Percentiles rank a stretch among this genome's conserved stretches.
Evolutionary conservation across 495 filamentous ascomycete genomes (phyloP).

Genomic region (Trichoderma gamsii): DNA sequence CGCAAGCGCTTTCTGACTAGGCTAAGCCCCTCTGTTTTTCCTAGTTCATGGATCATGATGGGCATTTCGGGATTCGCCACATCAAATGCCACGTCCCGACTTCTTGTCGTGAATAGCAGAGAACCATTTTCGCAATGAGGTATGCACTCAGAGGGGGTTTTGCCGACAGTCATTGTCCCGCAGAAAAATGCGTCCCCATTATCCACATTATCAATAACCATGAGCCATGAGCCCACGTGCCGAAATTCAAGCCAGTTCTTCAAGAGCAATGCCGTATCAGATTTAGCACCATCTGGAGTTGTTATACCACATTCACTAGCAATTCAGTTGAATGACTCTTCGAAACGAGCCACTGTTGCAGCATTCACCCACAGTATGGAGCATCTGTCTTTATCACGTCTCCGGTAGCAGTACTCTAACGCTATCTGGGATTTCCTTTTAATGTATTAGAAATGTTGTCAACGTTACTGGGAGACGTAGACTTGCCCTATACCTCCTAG

Average conservation of each 20-base stretch:
- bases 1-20: neutral
- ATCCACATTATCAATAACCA: slow-evolving; percentile 45
- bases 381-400: slow-evolving; percentile 6
- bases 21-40: slow-evolving; percentile 1
- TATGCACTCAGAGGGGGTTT: slow-evolving; percentile 22
- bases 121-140: slow-evolving; percentile 22
- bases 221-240: slow-evolving; percentile 32
- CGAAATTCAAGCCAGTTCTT: slow-evolving; percentile 28
- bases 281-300: slow-evolving; percentile 23
- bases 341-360: slow-evolving; percentile 24
- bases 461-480: neutral
- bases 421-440: slow-evolving; percentile 15
- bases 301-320: slow-evolving; percentile 14
- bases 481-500: slow-evolving; percentile 14
- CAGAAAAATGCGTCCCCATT: slow-evolving; percentile 29
- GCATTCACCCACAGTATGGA: slow-evolving; percentile 30
- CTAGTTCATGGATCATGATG: slow-evolving; percentile 24
- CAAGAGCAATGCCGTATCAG: slow-evolving; percentile 27
- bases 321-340: slow-evolving; percentile 23
- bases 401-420: slow-evolving; percentile 16
- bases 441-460: neutral
- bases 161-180: slow-evolving; percentile 1
- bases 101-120: slow-evolving; percentile 28
- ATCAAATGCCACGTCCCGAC: slow-evolving; percentile 23
- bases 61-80: slow-evolving; percentile 22